Conservation (phyloP, 2,329 filamentous ascomycete genomes). For the Taxawa tesnikishii region DNA sequence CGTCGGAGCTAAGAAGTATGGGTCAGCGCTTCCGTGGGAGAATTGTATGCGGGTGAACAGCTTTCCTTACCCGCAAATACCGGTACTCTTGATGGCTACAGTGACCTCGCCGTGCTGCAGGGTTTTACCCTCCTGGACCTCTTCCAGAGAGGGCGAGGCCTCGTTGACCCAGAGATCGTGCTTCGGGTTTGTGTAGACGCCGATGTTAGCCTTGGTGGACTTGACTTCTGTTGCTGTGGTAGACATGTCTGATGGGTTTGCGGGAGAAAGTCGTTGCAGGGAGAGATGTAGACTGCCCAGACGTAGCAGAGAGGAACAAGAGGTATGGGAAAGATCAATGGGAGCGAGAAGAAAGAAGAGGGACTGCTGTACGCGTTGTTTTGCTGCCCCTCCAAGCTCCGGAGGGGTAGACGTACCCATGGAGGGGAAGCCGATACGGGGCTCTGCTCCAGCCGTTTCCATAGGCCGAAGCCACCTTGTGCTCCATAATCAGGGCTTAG, state of each 20-base stretch:
- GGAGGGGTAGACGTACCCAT: too few relatives aligned
- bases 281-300: background rate
- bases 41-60: background rate
- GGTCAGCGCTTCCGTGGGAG: background rate
- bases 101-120: conserved; percentile 77
- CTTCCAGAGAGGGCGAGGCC: conserved; percentile 63
- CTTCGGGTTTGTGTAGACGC: conserved; percentile 86
- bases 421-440: too few relatives aligned
- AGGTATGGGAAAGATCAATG: too few relatives aligned
- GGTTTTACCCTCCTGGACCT: conserved; percentile 53
- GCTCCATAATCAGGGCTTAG: too few relatives aligned
- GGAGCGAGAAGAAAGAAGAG: too few relatives aligned
- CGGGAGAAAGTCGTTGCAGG: too few relatives aligned
- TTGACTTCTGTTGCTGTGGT: conserved; percentile 6
- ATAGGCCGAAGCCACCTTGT: too few relatives aligned
- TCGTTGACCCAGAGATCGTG: conserved; percentile 85
- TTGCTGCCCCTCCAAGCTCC: too few relatives aligned
- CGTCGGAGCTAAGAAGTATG: conserved; percentile 54
- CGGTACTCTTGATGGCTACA: conserved; percentile 81
- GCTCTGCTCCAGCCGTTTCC: too few relatives aligned
- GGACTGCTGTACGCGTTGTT: too few relatives aligned
- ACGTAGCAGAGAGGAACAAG: background rate
- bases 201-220: conserved; percentile 69
- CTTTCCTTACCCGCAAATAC: conserved; percentile 70
- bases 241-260: too few relatives aligned